Evolutionary conservation across 2,329 filamentous ascomycete genomes (phyloP).

Genomic region (Beauveria bassiana): DNA sequence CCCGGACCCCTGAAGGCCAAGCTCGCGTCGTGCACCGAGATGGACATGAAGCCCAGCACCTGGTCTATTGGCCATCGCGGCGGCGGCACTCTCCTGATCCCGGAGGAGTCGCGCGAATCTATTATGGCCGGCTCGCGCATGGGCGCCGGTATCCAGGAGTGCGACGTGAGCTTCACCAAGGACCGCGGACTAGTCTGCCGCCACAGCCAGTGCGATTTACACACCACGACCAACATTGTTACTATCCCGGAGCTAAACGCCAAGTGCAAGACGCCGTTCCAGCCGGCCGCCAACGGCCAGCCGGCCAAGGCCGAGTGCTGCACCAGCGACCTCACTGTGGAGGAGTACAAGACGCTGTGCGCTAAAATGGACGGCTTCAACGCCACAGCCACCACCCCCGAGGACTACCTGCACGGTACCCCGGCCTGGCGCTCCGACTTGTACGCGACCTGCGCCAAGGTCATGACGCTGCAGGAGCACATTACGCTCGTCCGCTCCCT

Average conservation of each 20-base stretch:
- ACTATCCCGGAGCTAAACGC: constrained; percentile 51
- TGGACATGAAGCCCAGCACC: constrained; percentile 39
- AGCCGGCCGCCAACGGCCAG: constrained; percentile 41
- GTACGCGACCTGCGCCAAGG: constrained; percentile 56
- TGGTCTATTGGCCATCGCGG: constrained; percentile 59
- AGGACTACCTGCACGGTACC: constrained; percentile 51
- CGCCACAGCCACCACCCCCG: constrained; percentile 46
- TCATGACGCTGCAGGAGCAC: constrained; percentile 54
- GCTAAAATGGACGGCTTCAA: constrained; percentile 63
- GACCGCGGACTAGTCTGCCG: constrained; percentile 61
- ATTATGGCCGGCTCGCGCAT: constrained; percentile 56
- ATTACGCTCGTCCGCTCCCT: constrained; percentile 50
- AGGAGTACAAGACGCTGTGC: constrained; percentile 61
- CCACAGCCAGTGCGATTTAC: constrained; percentile 59
- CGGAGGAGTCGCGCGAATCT: constrained; percentile 55
- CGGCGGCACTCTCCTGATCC: constrained; percentile 53
- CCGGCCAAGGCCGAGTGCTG: constrained; percentile 59
- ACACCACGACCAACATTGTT: constrained; percentile 63
- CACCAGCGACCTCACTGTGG: constrained; percentile 61
- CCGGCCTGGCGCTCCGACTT: constrained; percentile 57
- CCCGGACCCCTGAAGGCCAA: constrained; percentile 50
- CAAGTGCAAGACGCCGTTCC: constrained; percentile 57
- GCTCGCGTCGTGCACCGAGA: constrained; percentile 51
- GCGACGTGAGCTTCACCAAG: constrained; percentile 59
- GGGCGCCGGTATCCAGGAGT: constrained; percentile 60